phyloP scores from a whole-genome alignment of 202 grass and related monocot genomes.

The Bolboschoenoplectus hybrid region DNA sequence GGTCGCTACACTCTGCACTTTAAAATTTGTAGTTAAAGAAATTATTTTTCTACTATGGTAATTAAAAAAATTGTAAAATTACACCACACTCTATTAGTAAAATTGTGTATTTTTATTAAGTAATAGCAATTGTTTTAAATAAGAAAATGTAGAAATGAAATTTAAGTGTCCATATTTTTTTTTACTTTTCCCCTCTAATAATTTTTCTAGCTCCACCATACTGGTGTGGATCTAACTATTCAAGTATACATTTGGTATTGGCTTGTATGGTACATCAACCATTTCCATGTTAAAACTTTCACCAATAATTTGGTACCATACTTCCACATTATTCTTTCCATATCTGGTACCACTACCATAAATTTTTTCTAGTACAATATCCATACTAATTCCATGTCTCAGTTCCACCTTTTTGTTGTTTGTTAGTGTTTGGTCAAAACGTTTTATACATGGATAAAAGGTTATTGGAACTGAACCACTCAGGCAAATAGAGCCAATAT shows the following conservation, averaged over 20 bases:
- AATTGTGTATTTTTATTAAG: neutral
- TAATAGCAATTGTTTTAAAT: neutral
- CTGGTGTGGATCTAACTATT: neutral
- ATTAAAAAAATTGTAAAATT: neutral
- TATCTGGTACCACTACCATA: neutral
- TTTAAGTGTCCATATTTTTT: neutral
- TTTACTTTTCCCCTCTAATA: neutral
- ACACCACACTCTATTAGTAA: neutral
- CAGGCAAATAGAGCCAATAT: neutral
- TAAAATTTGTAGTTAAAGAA: neutral
- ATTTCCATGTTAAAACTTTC: neutral
- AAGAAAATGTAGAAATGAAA: neutral
- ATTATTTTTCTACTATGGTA: neutral
- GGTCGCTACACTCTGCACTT: neutral
- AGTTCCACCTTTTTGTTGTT: neutral
- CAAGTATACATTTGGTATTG: neutral
- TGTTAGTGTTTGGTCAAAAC: constrained; percentile 25
- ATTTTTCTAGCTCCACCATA: neutral
- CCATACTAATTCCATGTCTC: neutral
- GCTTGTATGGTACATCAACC: neutral
- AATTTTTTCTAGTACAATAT: constrained; percentile 33
- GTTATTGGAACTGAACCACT: neutral
- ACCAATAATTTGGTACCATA: neutral
- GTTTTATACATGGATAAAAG: neutral
- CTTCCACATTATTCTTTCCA: neutral